Base-by-base conservation (phyloP, 208 protist genomes). In the Eutreptiella sp. region DNA sequence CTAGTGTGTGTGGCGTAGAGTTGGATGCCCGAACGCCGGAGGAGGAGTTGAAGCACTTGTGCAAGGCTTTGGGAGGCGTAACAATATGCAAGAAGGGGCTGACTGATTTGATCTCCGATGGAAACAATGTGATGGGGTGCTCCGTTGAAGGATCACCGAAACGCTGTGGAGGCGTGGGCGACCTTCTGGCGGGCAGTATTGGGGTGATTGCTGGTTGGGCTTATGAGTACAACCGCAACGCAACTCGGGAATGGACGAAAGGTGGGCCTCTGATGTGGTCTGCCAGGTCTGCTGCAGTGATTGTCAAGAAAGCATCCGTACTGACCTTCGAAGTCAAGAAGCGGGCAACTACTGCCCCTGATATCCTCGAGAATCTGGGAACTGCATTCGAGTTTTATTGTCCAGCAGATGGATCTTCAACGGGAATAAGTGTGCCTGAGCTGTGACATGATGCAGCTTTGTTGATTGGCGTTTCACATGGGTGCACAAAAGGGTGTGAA, bases 151-250 rank as follows among this genome's bases (percentile, higher is more conserved):
- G 58, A 5, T 68, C 29, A 24, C 43, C 3, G 9, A 42, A 45
- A 32, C 43, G 63, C 23, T 47, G 33, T 47, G 63, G 63, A 1
- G 63, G 63, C 23, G 53, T 68, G 48, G 63, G 63, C 4, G 63
- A 68, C 32, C 19, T 68, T 0, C 29, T 68, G 5, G 7, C 59
- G 24, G 63, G 63, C 16, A 11, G 19, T 1, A 1, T 68, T 1
- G 53, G 24, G 14, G 33, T 57, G 0, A 38, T 68, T 24, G 4
- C 36, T 28, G 26, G 43, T 46, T 68, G 63, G 63, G 16, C 27
- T 16, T 16, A 33, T 4, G 50, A 36, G n/a, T n/a, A n/a, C n/a
- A n/a, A n/a, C n/a, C n/a, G n/a, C n/a, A n/a, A n/a, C 1, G 48
- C 21, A 0, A 42, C 5, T 28, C 16, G 9, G 3, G 19, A 41